phyloP scores from a whole-genome alignment of 1,284 basidiomycete genomes.

The Puccinia horiana region DNA sequence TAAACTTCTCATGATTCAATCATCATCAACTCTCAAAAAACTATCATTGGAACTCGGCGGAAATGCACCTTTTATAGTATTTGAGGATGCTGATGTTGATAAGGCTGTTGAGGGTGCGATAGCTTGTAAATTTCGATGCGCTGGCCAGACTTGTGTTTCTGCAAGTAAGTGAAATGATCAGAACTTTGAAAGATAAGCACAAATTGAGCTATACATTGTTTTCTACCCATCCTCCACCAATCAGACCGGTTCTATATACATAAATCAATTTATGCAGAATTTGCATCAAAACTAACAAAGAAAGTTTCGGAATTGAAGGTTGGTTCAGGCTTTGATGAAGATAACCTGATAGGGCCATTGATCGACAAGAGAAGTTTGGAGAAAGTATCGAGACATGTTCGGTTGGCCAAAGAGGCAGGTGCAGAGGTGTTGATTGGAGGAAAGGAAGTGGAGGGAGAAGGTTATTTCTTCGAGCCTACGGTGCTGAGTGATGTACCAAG shows the following conservation, averaged over 20 bases:
- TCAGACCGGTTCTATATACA: conserved; percentile 44
- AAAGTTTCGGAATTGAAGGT: conserved; percentile 86
- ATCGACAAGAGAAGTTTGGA: conserved; percentile 82
- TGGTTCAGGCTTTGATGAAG: conserved; percentile 76
- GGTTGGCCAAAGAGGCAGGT: conserved; percentile 78
- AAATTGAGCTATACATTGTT: not conserved
- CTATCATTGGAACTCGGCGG: conserved; percentile 70
- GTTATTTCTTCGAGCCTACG: conserved; percentile 81
- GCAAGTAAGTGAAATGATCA: conserved; percentile 27
- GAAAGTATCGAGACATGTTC: conserved; percentile 84
- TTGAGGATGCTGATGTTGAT: conserved; percentile 92
- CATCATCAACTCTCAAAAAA: conserved; percentile 88
- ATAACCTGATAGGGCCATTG: conserved; percentile 82
- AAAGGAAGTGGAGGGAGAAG: conserved; percentile 64
- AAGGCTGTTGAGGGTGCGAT: conserved; percentile 87
- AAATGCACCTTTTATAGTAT: conserved; percentile 92
- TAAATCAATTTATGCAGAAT: conserved; percentile 79
- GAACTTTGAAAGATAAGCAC: conserved; percentile 49
- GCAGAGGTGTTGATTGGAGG: conserved; percentile 88
- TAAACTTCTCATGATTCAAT: conserved; percentile 80
- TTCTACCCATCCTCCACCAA: not conserved
- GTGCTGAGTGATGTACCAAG: conserved; percentile 82
- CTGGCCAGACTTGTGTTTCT: conserved; percentile 82
- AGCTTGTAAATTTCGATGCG: conserved; percentile 84
- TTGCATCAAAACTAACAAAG: conserved; percentile 76